Conservation (phyloP, 1,284 basidiomycete species). For the Moesziomyces sp. region DNA sequence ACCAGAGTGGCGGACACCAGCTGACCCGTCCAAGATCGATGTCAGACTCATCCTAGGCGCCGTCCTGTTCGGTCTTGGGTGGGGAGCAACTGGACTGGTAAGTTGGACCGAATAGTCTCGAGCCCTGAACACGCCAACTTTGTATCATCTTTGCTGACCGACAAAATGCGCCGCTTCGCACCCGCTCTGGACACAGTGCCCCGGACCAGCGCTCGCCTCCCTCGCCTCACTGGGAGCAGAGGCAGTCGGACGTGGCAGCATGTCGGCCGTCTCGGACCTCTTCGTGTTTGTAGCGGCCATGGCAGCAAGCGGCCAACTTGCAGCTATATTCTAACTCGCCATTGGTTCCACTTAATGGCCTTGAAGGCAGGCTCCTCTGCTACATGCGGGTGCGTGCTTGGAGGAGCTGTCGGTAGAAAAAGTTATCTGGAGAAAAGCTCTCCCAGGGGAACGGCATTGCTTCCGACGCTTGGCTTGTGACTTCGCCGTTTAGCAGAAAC, state of each 20-base stretch:
- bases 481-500: not conserved
- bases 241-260: conserved; percentile 4
- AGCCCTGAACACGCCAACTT: too few relatives aligned
- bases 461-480: not conserved
- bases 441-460: conserved; percentile 1
- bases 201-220: conserved; percentile 48
- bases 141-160: too few relatives aligned
- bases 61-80: conserved; percentile 63
- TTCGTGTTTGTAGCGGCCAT: conserved; percentile 32
- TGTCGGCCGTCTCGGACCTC: conserved; percentile 6
- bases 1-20: conserved; percentile 56
- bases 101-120: conserved; percentile 1
- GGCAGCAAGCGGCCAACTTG: conserved; percentile 43
- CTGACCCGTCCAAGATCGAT: conserved; percentile 49
- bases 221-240: conserved; percentile 16
- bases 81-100: conserved; percentile 59
- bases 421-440: conserved; percentile 1
- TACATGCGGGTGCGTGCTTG: not conserved
- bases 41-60: conserved; percentile 51
- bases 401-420: conserved; percentile 1
- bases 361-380: not conserved
- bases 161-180: too few relatives aligned
- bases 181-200: conserved; percentile 18
- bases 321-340: conserved; percentile 10
- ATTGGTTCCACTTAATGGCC: not conserved